Conservation (phyloP, 805 yeast genomes). For the Metschnikowia santaceciliae region DNA sequence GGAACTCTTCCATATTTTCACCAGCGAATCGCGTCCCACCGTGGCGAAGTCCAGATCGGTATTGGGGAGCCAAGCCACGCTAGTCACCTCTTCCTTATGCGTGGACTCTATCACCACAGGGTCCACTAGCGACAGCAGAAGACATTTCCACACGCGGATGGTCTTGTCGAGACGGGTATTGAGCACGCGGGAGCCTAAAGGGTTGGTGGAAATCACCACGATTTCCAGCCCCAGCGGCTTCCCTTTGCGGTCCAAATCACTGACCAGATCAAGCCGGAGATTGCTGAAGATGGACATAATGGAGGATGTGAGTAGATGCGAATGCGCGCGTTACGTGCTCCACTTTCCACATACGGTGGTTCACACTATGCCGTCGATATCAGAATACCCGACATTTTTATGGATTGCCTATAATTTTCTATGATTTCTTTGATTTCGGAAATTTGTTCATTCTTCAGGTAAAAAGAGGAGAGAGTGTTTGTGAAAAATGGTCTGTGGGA, state of each 20-base stretch:
- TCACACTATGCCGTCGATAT: too few species aligned
- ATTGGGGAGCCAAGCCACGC: constrained; percentile 48
- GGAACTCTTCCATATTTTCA: constrained; percentile 30
- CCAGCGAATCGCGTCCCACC: constrained; percentile 44
- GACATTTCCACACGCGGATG: constrained; percentile 37
- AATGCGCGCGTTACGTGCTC: background rate
- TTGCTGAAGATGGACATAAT: constrained; percentile 9
- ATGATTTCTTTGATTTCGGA: too few species aligned
- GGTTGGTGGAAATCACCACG: constrained; percentile 35
- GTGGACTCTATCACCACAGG: constrained; percentile 39
- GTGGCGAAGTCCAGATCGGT: constrained; percentile 44
- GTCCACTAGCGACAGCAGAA: constrained; percentile 27
- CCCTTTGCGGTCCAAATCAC: constrained; percentile 14
- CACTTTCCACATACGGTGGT: background rate
- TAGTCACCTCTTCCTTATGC: constrained; percentile 37
- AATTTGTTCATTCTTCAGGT: too few species aligned
- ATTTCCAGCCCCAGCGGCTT: constrained; percentile 27
- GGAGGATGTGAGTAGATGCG: background rate
- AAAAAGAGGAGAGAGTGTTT: too few species aligned
- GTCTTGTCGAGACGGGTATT: constrained; percentile 42
- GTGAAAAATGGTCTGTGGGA: too few species aligned
- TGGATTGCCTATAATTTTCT: too few species aligned
- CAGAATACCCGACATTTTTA: too few species aligned
- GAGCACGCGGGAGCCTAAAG: constrained; percentile 40
- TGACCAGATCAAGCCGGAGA: constrained; percentile 5